Percentiles rank a stretch among this genome's conserved stretches.
phyloP scores from a whole-genome alignment of 345 rosid genomes.

The Euphorbia tirucalli region DNA sequence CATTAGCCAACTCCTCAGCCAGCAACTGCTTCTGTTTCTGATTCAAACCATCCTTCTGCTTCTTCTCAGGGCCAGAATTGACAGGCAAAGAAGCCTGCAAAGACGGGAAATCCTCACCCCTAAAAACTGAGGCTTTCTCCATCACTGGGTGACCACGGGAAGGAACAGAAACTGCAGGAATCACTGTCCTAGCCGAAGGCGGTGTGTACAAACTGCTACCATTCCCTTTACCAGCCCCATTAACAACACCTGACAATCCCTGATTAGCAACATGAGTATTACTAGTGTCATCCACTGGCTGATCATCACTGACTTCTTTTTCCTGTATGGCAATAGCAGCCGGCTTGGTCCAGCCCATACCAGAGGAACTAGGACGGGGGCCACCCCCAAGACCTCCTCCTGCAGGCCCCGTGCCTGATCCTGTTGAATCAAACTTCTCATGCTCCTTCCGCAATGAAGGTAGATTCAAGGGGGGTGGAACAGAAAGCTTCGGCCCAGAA shows the following conservation, averaged over 20 bases:
- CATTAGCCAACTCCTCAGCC: conserved; percentile 43
- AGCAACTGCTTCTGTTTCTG: conserved; percentile 61
- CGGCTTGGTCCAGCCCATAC: conserved; percentile 93
- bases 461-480: conserved; percentile 99
- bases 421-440: conserved; percentile 70
- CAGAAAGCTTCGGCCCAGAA: conserved; percentile 84
- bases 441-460: conserved; percentile 92
- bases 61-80: conserved; percentile 49
- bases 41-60: conserved; percentile 67
- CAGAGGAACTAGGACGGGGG: conserved; percentile 69
- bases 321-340: conserved; percentile 50
- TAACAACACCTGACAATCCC: conserved; percentile 31
- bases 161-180: conserved; percentile 33
- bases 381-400: conserved; percentile 73
- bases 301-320: conserved; percentile 43
- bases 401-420: conserved; percentile 54
- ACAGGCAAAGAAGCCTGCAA: conserved; percentile 70
- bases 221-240: conserved; percentile 44
- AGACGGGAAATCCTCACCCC: conserved; percentile 96
- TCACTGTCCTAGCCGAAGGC: conserved; percentile 45
- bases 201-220: conserved; percentile 43
- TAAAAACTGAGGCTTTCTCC: conserved; percentile 67
- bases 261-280: conserved; percentile 36
- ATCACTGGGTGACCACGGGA: conserved; percentile 24
- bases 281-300: not conserved